Base-by-base conservation (phyloP, 2,329 filamentous ascomycete species). In the Pseudogymnoascus sp. region DNA sequence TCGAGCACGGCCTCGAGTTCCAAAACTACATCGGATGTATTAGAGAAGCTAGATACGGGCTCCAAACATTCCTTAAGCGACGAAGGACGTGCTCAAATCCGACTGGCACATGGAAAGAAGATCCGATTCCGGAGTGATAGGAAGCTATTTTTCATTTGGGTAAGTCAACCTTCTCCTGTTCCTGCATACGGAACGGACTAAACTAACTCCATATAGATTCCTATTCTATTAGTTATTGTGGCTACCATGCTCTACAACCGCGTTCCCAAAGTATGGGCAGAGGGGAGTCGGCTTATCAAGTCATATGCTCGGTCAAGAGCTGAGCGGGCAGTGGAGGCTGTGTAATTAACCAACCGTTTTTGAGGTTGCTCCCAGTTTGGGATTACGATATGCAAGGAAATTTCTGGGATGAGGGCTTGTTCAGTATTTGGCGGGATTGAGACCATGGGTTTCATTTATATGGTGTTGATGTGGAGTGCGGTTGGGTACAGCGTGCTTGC, bases 101-200 rank as follows among this genome's bases (percentile, higher is more conserved):
- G 85, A 47, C 75, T 82, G 59, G 83, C 80, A 25, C 82, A 84
- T 64, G 81, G 84, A 61, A 78, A 80, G 70, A 86, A 83, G 71
- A 75, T 85, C 67, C 80, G 78, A 63, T 75, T 86, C 63, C 80
- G 82, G 65, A 82, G 81, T 62, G 85, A 88, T 68, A 80, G 80
- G 67, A 86, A 87, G 69, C 75, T 88, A 50, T 88, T 86, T 75
- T 85, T 87, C 66, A 79, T 88, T 68, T 88, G 85, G 85, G 84
- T 87, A 80, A 65, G 70, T 68, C 20, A 18, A 20, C 11, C 4
- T 20, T 43, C 63, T 33, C 38, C 47, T 4, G 38, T 3, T 25
- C 22, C 22, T 33, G 50, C 39, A 28, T 30, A 3, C 18, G 60
- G 43, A 41, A 39, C 47, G 47, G 33, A 20, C 28, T 50, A 12